phyloP scores from a whole-genome alignment of 495 filamentous ascomycete species.

The Cudoniella acicularis region DNA sequence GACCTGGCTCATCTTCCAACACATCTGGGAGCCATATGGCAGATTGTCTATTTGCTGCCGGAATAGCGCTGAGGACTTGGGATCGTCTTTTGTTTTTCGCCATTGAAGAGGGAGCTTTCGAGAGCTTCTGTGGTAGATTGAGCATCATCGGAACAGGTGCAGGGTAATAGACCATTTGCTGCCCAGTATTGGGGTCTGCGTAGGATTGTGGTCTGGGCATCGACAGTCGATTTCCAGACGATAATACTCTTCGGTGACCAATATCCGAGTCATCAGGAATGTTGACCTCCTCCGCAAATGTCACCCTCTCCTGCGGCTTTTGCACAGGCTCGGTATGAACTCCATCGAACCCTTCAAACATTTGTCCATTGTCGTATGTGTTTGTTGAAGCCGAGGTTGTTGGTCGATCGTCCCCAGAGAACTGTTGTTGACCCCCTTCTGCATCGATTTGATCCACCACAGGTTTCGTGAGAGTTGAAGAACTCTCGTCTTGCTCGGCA shows the following conservation, averaged over 20 bases:
- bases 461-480: slow-evolving; percentile 21
- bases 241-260: slow-evolving; percentile 12
- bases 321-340: slow-evolving; percentile 52
- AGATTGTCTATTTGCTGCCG: slow-evolving; percentile 29
- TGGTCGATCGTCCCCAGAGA: slow-evolving; percentile 26
- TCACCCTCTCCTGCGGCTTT: slow-evolving; percentile 9
- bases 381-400: slow-evolving; percentile 55
- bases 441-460: slow-evolving; percentile 1
- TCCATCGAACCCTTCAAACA: slow-evolving; percentile 93
- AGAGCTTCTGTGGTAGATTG: slow-evolving; percentile 85
- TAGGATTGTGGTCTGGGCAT: slow-evolving; percentile 54
- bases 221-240: slow-evolving; percentile 20
- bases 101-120: slow-evolving; percentile 58
- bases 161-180: slow-evolving; percentile 90
- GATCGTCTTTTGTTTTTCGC: slow-evolving; percentile 68
- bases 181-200: slow-evolving; percentile 58
- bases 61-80: slow-evolving; percentile 51
- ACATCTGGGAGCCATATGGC: slow-evolving; percentile 28
- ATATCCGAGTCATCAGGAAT: background rate
- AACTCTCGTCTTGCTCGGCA: slow-evolving; percentile 19
- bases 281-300: slow-evolving; percentile 11
- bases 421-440: slow-evolving; percentile 9
- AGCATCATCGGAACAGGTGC: slow-evolving; percentile 91
- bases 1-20: slow-evolving; percentile 13
- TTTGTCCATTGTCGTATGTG: slow-evolving; percentile 65